phyloP scores from a whole-genome alignment of 2,329 filamentous ascomycete species.

The Leptographium procerum region DNA sequence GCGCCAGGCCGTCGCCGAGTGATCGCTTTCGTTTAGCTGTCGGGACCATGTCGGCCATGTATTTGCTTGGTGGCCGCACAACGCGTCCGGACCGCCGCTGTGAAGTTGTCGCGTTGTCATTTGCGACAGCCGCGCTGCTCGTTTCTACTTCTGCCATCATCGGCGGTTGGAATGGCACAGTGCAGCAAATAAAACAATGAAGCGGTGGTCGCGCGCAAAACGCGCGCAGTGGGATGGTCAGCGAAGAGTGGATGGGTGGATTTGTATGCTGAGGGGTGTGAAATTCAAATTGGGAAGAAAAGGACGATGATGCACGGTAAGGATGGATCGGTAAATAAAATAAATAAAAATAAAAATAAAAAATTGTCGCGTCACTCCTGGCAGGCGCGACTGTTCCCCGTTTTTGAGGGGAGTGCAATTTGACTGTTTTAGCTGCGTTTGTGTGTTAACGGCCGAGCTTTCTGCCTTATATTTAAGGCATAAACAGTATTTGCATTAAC shows the following conservation, averaged over 20 bases:
- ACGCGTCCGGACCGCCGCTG: constrained; percentile 61
- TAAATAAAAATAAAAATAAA: constrained; percentile 6
- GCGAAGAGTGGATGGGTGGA: not conserved
- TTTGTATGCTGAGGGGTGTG: not conserved
- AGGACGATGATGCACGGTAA: not conserved
- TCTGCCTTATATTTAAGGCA: constrained; percentile 12
- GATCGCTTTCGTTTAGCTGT: constrained; percentile 47
- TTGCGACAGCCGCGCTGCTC: not conserved
- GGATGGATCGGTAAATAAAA: constrained; percentile 1
- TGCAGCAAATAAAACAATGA: not conserved
- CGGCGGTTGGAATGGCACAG: not conserved
- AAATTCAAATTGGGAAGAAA: not conserved
- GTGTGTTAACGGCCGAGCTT: not conserved
- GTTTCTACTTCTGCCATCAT: not conserved
- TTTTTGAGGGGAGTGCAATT: constrained; percentile 7
- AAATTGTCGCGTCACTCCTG: constrained; percentile 14
- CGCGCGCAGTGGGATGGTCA: not conserved
- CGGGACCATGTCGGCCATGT: constrained; percentile 38
- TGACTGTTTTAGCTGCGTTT: not conserved
- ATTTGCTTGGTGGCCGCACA: constrained; percentile 48
- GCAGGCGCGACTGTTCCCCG: constrained; percentile 10
- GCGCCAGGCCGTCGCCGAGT: constrained; percentile 18
- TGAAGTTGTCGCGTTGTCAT: constrained; percentile 27
- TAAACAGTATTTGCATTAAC: not conserved
- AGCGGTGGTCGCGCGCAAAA: not conserved